phyloP scores from a whole-genome alignment of 2,329 filamentous ascomycete species.

The Lithohypha guttulata region DNA sequence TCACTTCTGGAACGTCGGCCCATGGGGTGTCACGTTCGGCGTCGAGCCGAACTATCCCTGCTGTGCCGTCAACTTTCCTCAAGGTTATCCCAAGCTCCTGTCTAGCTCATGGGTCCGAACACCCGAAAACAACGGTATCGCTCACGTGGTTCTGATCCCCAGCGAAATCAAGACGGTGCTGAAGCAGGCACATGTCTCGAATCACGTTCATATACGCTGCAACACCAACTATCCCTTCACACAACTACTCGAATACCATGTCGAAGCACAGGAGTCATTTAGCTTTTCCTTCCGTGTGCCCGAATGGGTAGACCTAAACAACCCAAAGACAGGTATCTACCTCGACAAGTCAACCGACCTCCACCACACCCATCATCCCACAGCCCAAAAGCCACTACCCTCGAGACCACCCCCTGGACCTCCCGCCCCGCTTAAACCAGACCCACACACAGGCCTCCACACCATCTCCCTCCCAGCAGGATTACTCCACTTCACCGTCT shows the following conservation, averaged over 20 bases:
- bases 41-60: constrained; percentile 44
- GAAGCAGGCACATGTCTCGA: constrained; percentile 13
- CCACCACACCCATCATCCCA: no score
- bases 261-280: constrained; percentile 29
- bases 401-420: neutral
- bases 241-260: constrained; percentile 31
- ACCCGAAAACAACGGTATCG: constrained; percentile 34
- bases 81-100: constrained; percentile 47
- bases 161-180: constrained; percentile 31
- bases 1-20: constrained; percentile 42
- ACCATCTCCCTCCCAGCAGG: constrained; percentile 28
- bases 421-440: constrained; percentile 21
- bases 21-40: constrained; percentile 39
- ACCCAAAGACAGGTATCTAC: constrained; percentile 18
- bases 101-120: constrained; percentile 37
- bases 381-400: constrained; percentile 4
- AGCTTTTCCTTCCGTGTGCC: constrained; percentile 40
- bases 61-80: constrained; percentile 49
- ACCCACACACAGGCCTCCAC: constrained; percentile 30
- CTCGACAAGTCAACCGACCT: constrained; percentile 12
- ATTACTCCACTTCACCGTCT: neutral
- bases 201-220: constrained; percentile 34
- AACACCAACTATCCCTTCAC: constrained; percentile 42
- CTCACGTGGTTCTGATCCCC: constrained; percentile 42
- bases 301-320: constrained; percentile 28